Conservation (phyloP, 1,284 basidiomycete genomes). For the Fistulina hepatica region DNA sequence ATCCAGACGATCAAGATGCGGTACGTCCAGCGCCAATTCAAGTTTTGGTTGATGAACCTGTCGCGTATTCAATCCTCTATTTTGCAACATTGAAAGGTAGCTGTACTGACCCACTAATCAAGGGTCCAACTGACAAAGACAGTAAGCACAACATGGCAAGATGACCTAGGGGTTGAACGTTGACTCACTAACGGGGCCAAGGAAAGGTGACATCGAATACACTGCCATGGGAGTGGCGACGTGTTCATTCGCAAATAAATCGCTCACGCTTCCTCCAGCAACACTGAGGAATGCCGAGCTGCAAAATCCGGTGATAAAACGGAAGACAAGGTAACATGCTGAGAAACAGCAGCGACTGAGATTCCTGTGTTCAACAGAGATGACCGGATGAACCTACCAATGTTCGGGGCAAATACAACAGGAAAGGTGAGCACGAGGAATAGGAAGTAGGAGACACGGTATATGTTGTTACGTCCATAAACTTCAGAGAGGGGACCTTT, state of each 20-base stretch:
- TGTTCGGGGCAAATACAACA: conserved; percentile 56
- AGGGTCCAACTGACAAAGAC: conserved; percentile 40
- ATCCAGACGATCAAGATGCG: conserved; percentile 57
- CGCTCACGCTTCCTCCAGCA: conserved; percentile 70
- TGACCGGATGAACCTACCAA: conserved; percentile 35
- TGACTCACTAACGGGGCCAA: conserved; percentile 38
- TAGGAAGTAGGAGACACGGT: conserved; percentile 37
- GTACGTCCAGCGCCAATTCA: conserved; percentile 74
- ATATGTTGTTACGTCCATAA: conserved; percentile 46
- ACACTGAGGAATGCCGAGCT: conserved; percentile 72
- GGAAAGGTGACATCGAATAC: conserved; percentile 61
- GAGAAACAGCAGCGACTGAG: conserved; percentile 12
- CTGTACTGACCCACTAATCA: conserved; percentile 44
- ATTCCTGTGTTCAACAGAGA: neutral
- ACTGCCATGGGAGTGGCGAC: conserved; percentile 76
- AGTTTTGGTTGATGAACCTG: conserved; percentile 30
- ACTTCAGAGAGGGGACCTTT: conserved; percentile 31
- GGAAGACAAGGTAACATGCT: conserved; percentile 55
- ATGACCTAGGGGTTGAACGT: neutral
- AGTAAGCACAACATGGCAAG: no score
- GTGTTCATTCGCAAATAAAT: conserved; percentile 53
- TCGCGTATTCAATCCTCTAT: neutral
- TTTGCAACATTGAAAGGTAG: conserved; percentile 16
- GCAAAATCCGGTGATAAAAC: conserved; percentile 60
- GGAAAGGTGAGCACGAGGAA: conserved; percentile 50